A percentile compares a stretch with the other conserved stretches of the same genome.
Conservation (phyloP, 805 yeast species). For the Kregervanrija delftensis region DNA sequence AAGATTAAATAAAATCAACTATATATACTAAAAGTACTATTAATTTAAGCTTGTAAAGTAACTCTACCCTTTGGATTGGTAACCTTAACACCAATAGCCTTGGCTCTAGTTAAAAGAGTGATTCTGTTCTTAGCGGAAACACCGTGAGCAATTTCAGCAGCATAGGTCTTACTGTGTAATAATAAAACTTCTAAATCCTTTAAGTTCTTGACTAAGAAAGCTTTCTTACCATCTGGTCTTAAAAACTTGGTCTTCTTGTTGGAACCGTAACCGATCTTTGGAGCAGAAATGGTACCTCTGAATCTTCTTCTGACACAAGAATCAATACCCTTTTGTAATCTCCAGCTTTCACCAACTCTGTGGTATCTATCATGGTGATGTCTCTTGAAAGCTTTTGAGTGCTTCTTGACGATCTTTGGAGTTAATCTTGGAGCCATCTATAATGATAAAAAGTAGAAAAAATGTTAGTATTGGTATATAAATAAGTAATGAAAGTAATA, state of each 20-base stretch:
- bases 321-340: conserved; percentile 99
- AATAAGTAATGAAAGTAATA: no score
- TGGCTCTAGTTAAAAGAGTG: conserved; percentile 92
- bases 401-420: conserved; percentile 99
- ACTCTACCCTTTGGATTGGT: conserved; percentile 99
- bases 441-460: background rate
- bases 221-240: conserved; percentile 97
- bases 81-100: conserved; percentile 96
- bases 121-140: conserved; percentile 98
- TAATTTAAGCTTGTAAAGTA: conserved; percentile 86
- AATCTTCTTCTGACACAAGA: conserved; percentile 99
- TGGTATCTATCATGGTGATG: conserved; percentile 99
- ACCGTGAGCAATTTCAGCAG: conserved; percentile 99
- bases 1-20: conserved; percentile 6
- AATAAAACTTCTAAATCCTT: conserved; percentile 91
- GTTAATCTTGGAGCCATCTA: conserved; percentile 95
- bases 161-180: conserved; percentile 96
- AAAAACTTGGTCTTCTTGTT: conserved; percentile 97
- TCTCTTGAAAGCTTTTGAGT: conserved; percentile 98
- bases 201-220: conserved; percentile 86
- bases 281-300: conserved; percentile 99
- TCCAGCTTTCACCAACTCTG: conserved; percentile 98
- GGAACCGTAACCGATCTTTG: conserved; percentile 99
- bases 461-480: conserved; percentile 1
- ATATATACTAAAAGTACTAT: conserved; percentile 8